Base-by-base conservation (phyloP, 1,284 basidiomycete genomes). In the Pseudozyma thailandica region DNA sequence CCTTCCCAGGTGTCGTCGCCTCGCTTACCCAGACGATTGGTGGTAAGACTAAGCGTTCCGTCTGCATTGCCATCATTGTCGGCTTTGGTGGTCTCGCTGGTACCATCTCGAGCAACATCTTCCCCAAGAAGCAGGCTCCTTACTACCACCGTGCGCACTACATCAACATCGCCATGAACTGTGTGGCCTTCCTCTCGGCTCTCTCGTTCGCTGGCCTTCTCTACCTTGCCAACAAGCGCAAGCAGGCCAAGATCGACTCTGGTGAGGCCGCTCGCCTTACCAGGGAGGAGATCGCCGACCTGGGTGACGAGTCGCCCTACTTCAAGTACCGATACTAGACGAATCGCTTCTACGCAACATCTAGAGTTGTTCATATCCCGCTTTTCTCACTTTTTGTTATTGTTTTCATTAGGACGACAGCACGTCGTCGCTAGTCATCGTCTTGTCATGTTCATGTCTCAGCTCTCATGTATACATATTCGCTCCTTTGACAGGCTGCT, bases 301-400 rank as follows among this genome's bases (percentile, higher is more conserved):
- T 75, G 49, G 71, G 74, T 50, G 74, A 75, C 60, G 60, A 66
- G 50, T 75, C 74, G 13, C 74, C 74, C 43, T 75, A 71, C 65
- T 75, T 75, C 65, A 69, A 63, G 60, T 75, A 75, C 71, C 54
- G 72, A 35, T 75, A 73, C 62, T 75, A 65, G 62, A 59, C 48
- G 38, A 33, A 15, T 23, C 25, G 9, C 31, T 28, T 16, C 12
- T 16, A 33, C n/a, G n/a, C 31, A 33, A 16, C 31, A 3, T 21
- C 15, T 23, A 23, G 20, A 41, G 39, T 10, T 23, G 9, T 23
- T 10, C 18, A 25, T 23, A 23, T 41, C 8, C 39, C 20, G 39
- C 20, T 23, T 23, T 2, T 3, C 6, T 41, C 8, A 12, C 20
- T 5, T 4, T 6, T 21, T 12, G 20, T 23, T 10, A 2, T 21